Conservation (phyloP, 345 rosid genomes). For the Litchi chinensis region DNA sequence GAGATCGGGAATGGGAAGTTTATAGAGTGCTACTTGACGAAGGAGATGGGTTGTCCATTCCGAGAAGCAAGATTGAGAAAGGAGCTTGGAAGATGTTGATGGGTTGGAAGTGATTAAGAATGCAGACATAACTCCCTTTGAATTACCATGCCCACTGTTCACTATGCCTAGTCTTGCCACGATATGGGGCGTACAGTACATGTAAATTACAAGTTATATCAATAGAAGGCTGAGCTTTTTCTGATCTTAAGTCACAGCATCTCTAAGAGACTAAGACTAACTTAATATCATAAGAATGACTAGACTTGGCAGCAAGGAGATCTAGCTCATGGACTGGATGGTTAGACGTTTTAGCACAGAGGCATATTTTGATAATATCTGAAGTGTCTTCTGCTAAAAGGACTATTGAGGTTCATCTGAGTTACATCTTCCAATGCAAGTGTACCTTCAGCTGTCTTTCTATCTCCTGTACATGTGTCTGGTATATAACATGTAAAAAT, state of each 20-base stretch:
- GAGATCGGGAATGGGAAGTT: conserved; percentile 89
- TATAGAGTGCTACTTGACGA: conserved; percentile 83
- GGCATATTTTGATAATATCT: background rate
- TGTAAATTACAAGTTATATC: conserved; percentile 17
- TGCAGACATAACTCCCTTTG: background rate
- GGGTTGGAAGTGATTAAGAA: conserved; percentile 73
- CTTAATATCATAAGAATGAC: background rate
- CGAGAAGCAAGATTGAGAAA: conserved; percentile 62
- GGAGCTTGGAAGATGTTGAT: conserved; percentile 83
- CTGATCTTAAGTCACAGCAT: background rate
- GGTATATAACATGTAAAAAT: conserved; percentile 1
- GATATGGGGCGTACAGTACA: background rate
- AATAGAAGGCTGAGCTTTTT: conserved; percentile 7
- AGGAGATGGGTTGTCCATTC: conserved; percentile 55
- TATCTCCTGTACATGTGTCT: background rate
- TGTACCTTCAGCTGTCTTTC: background rate
- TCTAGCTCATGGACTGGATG: background rate
- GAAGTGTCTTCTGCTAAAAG: conserved; percentile 7
- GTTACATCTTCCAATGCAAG: background rate
- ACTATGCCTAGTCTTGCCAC: background rate
- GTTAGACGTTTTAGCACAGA: background rate
- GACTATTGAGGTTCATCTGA: background rate
- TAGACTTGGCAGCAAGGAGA: conserved; percentile 12
- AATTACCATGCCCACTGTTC: background rate
- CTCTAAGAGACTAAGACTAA: background rate